A percentile compares a stretch with the other conserved stretches of the same genome.
phyloP scores from a whole-genome alignment of 257 asterid species.

The Penstemon barbatus region DNA sequence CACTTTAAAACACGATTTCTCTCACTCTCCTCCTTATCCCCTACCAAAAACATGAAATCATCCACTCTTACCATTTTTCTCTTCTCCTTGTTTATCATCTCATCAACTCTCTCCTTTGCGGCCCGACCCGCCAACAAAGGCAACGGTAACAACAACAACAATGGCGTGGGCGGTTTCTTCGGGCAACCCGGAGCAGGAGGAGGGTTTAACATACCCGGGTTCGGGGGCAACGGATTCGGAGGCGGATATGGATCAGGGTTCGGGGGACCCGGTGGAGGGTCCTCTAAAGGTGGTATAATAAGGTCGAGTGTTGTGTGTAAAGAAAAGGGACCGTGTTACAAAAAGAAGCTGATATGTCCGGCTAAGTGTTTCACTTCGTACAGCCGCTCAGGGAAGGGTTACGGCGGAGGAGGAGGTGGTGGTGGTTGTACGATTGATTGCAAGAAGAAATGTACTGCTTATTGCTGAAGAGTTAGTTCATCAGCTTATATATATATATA shows the following conservation, averaged over 20 bases:
- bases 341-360: conserved; percentile 76
- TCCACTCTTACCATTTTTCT: conserved; percentile 17
- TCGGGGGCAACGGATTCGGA: conserved; percentile 39
- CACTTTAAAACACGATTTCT: too few species aligned
- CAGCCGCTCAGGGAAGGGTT: conserved; percentile 78
- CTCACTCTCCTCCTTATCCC: not conserved
- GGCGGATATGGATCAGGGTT: conserved; percentile 73
- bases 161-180: conserved; percentile 44
- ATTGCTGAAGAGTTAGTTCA: conserved; percentile 40
- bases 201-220: conserved; percentile 67
- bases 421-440: conserved; percentile 92
- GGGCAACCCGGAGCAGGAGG: conserved; percentile 42
- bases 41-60: conserved; percentile 37
- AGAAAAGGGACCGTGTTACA: conserved; percentile 73
- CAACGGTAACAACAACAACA: not conserved
- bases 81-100: conserved; percentile 31
- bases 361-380: conserved; percentile 79
- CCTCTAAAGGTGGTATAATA: conserved; percentile 43
- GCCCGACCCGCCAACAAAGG: conserved; percentile 26
- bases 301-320: conserved; percentile 50
- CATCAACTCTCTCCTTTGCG: conserved; percentile 39
- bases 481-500: not conserved
- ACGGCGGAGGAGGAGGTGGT: conserved; percentile 86
- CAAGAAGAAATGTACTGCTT: conserved; percentile 71
- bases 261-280: conserved; percentile 76